Percentiles rank a stretch among this genome's conserved stretches.
phyloP scores from a whole-genome alignment of 306 rosid species.

The Prunus persica region DNA sequence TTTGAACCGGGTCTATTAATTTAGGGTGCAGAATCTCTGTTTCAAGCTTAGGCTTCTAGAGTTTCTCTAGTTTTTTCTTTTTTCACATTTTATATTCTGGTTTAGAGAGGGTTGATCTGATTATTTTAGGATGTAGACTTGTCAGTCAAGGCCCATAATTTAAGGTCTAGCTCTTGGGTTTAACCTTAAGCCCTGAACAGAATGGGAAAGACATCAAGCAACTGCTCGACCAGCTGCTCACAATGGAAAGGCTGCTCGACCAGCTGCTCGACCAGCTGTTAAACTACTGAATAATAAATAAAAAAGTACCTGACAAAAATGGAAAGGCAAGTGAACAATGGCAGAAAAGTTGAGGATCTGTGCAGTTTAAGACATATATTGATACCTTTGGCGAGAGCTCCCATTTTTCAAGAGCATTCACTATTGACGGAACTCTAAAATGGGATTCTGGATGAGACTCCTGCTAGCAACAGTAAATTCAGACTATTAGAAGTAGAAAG shows the following conservation, averaged over 20 bases:
- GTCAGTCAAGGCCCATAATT: background rate
- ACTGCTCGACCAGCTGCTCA: background rate
- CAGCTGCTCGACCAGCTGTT: background rate
- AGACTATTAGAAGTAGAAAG: slow-evolving; percentile 4
- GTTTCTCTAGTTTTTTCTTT: no score
- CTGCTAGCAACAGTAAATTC: slow-evolving; percentile 36
- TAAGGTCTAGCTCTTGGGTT: background rate
- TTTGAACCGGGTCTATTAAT: no score
- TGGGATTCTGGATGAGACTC: slow-evolving; percentile 97
- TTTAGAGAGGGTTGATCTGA: background rate
- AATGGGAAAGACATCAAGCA: background rate
- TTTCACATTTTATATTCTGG: no score
- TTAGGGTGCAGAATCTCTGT: no score
- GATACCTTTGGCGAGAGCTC: slow-evolving; percentile 75
- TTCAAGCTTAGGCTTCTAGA: no score
- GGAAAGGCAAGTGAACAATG: background rate
- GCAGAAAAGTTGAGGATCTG: background rate
- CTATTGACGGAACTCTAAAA: slow-evolving; percentile 86
- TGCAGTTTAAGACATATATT: background rate
- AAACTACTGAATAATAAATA: background rate
- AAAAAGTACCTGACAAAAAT: background rate
- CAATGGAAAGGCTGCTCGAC: background rate
- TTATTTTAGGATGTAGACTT: background rate
- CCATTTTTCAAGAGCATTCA: slow-evolving; percentile 57
- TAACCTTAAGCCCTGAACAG: background rate